phyloP scores from a whole-genome alignment of 1,284 basidiomycete genomes.

The Ganoderma boninense region DNA sequence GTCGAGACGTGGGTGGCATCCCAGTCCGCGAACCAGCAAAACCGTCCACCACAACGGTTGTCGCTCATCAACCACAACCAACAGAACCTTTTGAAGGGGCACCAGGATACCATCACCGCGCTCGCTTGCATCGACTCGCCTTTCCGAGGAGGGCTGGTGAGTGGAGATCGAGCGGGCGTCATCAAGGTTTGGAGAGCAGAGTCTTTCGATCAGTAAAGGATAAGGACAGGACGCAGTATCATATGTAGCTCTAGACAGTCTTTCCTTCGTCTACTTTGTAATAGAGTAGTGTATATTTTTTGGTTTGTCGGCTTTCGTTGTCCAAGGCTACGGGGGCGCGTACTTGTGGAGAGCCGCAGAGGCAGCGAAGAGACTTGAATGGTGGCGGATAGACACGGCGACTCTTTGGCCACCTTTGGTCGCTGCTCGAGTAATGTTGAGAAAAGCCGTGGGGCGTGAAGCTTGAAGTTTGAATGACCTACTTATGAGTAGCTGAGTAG shows the following conservation, averaged over 20 bases:
- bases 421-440: too few relatives aligned
- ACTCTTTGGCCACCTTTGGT: too few relatives aligned
- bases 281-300: not conserved
- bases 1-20: constrained; percentile 72
- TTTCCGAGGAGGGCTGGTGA: constrained; percentile 87
- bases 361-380: too few relatives aligned
- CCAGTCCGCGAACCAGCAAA: constrained; percentile 55
- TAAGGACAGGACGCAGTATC: not conserved
- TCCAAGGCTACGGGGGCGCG: too few relatives aligned
- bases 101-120: constrained; percentile 87
- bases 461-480: too few relatives aligned
- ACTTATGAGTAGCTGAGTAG: too few relatives aligned
- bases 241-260: constrained; percentile 18
- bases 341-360: too few relatives aligned
- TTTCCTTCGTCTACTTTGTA: constrained; percentile 1
- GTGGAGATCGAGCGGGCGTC: constrained; percentile 83
- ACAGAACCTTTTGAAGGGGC: constrained; percentile 77
- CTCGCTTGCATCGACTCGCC: constrained; percentile 86
- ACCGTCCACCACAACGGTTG: constrained; percentile 76
- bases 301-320: not conserved
- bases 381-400: too few relatives aligned
- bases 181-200: constrained; percentile 88
- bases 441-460: too few relatives aligned
- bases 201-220: constrained; percentile 44
- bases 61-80: constrained; percentile 83